Percentiles rank a stretch among this genome's conserved stretches.
Evolutionary conservation across 2,329 filamentous ascomycete species (phyloP).

Genomic region (Ceratocystis papillata): DNA sequence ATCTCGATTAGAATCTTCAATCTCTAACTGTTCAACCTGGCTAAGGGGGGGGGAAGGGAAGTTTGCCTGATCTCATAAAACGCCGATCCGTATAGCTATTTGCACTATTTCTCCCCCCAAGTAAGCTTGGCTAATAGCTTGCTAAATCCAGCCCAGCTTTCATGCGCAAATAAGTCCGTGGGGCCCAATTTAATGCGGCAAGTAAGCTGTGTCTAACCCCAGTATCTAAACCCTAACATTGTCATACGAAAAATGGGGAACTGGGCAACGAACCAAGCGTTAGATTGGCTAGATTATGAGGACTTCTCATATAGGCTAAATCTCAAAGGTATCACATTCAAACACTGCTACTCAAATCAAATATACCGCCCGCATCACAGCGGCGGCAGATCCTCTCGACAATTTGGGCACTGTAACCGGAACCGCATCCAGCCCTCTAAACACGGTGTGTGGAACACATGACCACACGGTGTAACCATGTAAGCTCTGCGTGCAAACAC

Average conservation of each 20-base stretch:
- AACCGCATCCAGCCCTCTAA: constrained; percentile 95
- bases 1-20: too few relatives aligned
- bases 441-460: constrained; percentile 88
- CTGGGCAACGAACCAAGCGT: neutral
- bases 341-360: constrained; percentile 15
- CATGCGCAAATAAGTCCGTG: neutral
- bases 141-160: neutral
- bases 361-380: constrained; percentile 41
- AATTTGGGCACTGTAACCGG: constrained; percentile 87
- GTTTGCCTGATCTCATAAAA: neutral
- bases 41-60: neutral
- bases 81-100: neutral
- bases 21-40: neutral
- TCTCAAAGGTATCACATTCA: neutral
- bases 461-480: constrained; percentile 94
- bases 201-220: too few relatives aligned
- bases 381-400: constrained; percentile 77
- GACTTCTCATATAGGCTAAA: neutral
- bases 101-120: neutral
- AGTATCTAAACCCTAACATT: too few relatives aligned
- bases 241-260: neutral
- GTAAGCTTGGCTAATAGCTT: neutral
- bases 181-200: neutral
- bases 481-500: constrained; percentile 73
- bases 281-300: too few relatives aligned